Conservation (phyloP, 1,284 basidiomycete species). For the Irpex sp. region DNA sequence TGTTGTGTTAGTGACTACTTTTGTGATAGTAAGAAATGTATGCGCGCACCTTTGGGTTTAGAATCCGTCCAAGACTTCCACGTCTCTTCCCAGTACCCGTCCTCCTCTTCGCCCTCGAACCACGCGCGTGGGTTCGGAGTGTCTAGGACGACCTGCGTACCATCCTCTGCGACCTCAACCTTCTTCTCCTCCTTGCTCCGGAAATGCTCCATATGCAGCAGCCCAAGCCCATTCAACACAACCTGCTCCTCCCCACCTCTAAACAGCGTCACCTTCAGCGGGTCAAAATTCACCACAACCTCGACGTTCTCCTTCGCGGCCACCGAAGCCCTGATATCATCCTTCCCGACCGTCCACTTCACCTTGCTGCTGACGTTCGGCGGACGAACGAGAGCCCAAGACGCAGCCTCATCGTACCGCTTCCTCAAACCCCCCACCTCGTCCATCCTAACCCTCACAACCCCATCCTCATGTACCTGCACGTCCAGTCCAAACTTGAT, state of each 20-base stretch:
- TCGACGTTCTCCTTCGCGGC: conserved; percentile 54
- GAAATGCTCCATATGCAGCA: conserved; percentile 99
- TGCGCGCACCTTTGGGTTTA: conserved; percentile 89
- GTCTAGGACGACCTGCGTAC: conserved; percentile 54
- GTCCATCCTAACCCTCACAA: conserved; percentile 83
- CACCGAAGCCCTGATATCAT: conserved; percentile 55
- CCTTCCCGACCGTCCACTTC: conserved; percentile 62
- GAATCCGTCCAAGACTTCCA: conserved; percentile 86
- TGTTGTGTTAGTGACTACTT: not conserved
- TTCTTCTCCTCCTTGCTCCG: conserved; percentile 55
- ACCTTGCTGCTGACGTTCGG: conserved; percentile 55
- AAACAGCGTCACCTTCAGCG: conserved; percentile 70
- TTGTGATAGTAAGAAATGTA: not conserved
- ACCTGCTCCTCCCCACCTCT: conserved; percentile 80
- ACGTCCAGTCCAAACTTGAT: conserved; percentile 80
- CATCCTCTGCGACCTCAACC: conserved; percentile 20
- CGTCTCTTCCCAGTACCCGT: conserved; percentile 87
- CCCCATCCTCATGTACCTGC: conserved; percentile 80
- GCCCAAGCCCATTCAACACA: conserved; percentile 84
- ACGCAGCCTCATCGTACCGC: conserved; percentile 86
- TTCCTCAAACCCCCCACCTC: conserved; percentile 75
- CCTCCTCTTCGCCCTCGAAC: conserved; percentile 85
- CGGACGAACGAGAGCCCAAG: conserved; percentile 78
- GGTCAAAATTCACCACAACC: conserved; percentile 68
- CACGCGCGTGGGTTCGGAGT: conserved; percentile 61